Evolutionary conservation across 495 filamentous ascomycete genomes (phyloP), one percentile per base, ranked within the genome.

Genomic region (Lasiosphaeria ovina): DNA sequence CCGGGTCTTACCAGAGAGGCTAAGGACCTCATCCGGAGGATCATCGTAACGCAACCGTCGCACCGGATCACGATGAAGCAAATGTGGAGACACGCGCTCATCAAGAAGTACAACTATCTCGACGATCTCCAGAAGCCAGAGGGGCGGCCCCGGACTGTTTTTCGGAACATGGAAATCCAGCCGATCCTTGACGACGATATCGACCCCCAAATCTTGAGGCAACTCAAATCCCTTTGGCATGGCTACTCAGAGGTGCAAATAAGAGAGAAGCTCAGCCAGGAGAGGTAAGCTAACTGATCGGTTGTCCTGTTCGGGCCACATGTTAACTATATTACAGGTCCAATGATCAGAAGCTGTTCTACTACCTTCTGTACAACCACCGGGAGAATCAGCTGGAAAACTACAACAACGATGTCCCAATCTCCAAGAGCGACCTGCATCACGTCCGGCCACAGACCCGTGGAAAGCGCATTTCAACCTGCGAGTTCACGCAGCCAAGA

Each of bases 321-420:
- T 47, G 12, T n/a, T 47, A 66, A 76, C 59, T 35, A 31, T 60
- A 31, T 56, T 11, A 51, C 58, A 95, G 91, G 62, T 78, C 80
- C 2, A 97, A 93, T 59, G 89, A 96, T 38, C 91, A 97, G 67
- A 93, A 95, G 63, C 78, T 92, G 67, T 95, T 98, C 64, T 98
- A 98, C 77, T 87, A 83, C 68, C 82, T 93, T 0, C 83, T 98
- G 31, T 74, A 87, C 60, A 87, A 85, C 64, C 93, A 96, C 69
- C 80, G 89, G 24, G 87, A 97, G 54, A 86, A 89, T 40, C 85
- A 92, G 56, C 68, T 95, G 11, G 92, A 97, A 67, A 90, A 96
- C 63, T 97, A 92, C 67, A 81, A 83, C 63, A 82, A 85, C 55
- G 81, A 87, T 3, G 76, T 96, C 16, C 83, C 83, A 35, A 87